phyloP scores from a whole-genome alignment of 2,329 filamentous ascomycete genomes.

The Pleochaeta shiraiana region DNA sequence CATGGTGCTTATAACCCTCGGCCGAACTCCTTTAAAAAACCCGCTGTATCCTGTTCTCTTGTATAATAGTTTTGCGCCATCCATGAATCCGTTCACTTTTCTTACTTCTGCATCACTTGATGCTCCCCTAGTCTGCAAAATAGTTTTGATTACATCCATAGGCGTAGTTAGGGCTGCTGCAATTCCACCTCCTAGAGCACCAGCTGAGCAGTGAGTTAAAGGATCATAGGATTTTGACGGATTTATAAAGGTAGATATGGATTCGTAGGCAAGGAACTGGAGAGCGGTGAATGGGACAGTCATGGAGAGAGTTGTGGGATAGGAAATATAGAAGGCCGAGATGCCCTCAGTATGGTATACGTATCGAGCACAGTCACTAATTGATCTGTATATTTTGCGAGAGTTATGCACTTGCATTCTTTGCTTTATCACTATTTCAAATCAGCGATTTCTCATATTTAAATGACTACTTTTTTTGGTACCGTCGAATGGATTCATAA shows the following conservation, averaged over 20 bases:
- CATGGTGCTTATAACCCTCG: constrained; percentile 88
- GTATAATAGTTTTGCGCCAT: constrained; percentile 21
- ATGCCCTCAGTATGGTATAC: constrained; percentile 79
- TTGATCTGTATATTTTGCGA: constrained; percentile 62
- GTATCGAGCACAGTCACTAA: constrained; percentile 67
- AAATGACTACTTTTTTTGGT: constrained; percentile 10
- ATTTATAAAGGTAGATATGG: constrained; percentile 85
- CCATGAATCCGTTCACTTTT: constrained; percentile 17
- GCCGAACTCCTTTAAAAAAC: constrained; percentile 85
- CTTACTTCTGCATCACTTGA: constrained; percentile 51
- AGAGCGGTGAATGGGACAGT: constrained; percentile 94
- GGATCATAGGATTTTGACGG: constrained; percentile 73
- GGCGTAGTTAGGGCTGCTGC: constrained; percentile 89
- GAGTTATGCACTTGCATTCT: constrained; percentile 98
- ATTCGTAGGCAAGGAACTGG: constrained; percentile 96
- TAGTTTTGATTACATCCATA: constrained; percentile 95
- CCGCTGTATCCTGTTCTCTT: constrained; percentile 64
- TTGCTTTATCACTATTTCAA: constrained; percentile 73
- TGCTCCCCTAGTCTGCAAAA: constrained; percentile 80
- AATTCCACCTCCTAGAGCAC: constrained; percentile 79
- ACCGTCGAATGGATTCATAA: constrained; percentile 99
- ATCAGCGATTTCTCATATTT: constrained; percentile 8
- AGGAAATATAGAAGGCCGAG: constrained; percentile 91
- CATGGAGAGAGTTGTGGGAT: constrained; percentile 95
- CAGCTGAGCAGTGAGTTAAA: constrained; percentile 78